Conservation (phyloP, 108 stramenopile species). For the Skeletonema grethae region DNA sequence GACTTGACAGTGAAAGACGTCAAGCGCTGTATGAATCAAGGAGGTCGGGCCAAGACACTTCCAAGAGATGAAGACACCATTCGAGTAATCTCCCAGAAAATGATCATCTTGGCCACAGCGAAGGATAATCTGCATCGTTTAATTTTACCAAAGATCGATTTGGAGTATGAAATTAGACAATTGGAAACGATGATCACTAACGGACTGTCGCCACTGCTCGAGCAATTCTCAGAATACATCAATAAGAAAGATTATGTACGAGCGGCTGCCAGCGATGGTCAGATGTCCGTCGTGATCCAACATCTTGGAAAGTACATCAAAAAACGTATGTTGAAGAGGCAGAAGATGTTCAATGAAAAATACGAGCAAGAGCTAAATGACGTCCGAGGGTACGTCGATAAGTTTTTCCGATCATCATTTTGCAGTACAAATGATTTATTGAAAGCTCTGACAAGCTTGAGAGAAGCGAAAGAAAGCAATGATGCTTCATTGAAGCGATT, state of each 20-base stretch:
- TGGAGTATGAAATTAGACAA: constrained; percentile 2
- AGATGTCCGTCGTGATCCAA: constrained; percentile 14
- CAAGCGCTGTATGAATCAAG: constrained; percentile 10
- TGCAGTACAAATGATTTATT: constrained; percentile 26
- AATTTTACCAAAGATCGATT: constrained; percentile 16
- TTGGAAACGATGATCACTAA: constrained; percentile 9
- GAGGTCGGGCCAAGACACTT: background rate
- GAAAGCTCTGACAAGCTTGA: constrained; percentile 35
- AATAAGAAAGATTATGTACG: constrained; percentile 28
- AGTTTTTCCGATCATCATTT: constrained; percentile 23
- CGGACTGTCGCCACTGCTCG: background rate
- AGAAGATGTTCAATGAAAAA: constrained; percentile 1
- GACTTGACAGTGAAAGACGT: constrained; percentile 5
- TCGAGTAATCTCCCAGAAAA: constrained; percentile 19
- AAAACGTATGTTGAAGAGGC: background rate
- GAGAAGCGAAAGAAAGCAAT: constrained; percentile 26
- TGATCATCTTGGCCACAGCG: constrained; percentile 40
- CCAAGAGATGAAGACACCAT: constrained; percentile 19
- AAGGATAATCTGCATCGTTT: constrained; percentile 27
- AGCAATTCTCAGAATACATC: background rate
- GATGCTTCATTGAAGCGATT: constrained; percentile 21
- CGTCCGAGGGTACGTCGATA: constrained; percentile 4
- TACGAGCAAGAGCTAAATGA: constrained; percentile 2
- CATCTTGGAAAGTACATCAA: constrained; percentile 3
- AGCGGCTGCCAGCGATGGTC: background rate